Evolutionary conservation across 257 asterid species (phyloP), one percentile per base, ranked within the genome.

Genomic region (Craterostigma plantagineum): DNA sequence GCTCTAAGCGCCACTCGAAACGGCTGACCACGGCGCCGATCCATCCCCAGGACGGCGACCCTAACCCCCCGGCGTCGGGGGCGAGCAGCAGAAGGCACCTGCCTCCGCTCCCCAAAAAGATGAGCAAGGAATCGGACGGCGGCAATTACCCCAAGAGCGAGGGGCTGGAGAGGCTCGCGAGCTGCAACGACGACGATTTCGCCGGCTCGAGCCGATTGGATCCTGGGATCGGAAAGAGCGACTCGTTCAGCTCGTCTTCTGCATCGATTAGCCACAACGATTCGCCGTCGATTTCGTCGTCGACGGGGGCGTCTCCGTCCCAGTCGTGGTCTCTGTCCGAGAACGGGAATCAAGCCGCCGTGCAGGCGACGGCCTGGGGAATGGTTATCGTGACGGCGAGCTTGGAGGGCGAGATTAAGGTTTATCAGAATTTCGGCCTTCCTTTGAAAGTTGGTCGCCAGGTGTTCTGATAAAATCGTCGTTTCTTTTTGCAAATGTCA

Each of bases 281-380:
- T 8, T 64, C 90, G 23, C 72, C 75, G 14, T 62, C 77, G 7
- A 45, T 59, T 34, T 70, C 92, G 3, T 62, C 79, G 17, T 62
- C 78, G 6, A 46, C 37, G 0, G 2, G 43, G 16, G 53, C 65
- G 10, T 53, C 61, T 1, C 81, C 54, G 3, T 61, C 75, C 10
- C 68, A 63, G 68, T 45, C 62, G 10, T 45, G 54, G 43, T 46
- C 41, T 9, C 17, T 10, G 15, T 43, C 45, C 8, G 62, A 51
- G n/a, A 49, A 38, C 14, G 67, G n/a, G 43, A 52, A 33, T 23
- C 53, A 63, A 49, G 52, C 64, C 11, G 81, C 85, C 9, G 61
- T 75, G 11, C 86, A 75, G 52, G 95, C 94, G 33, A 77, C 95
- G n/a, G 92, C 99, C 3, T 79, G 99, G 99, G 99, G 99, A 1